Evolutionary conservation across 495 filamentous ascomycete genomes (phyloP), one percentile per base, ranked within the genome.

Genomic region (Neurospora sp.): DNA sequence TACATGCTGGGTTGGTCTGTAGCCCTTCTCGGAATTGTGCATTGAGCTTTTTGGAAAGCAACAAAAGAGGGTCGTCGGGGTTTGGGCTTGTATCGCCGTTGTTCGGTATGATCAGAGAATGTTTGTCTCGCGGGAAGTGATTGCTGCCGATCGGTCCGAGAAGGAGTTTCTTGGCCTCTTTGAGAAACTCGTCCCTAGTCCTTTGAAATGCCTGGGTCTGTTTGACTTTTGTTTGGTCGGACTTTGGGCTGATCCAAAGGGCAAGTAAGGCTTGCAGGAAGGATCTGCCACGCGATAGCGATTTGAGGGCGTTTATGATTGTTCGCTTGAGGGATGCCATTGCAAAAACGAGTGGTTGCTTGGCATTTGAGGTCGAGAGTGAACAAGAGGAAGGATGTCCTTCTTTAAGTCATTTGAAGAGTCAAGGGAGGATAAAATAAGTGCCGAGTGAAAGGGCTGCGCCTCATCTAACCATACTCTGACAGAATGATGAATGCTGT

Each of bases 221-320:
- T 11, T 54, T 31, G 27, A 35, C 41, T 69, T 74, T 75, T 41
- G 20, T 42, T 10, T 71, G 66, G 41, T 81, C 75, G 23, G 82
- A 70, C 54, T 78, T 76, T 31, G 82, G 84, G 42, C 80, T 82
- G 48, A 85, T 23, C 86, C 86, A 88, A 71, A 84, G 84, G 70
- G 83, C 80, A 40, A 88, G 78, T 16, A 88, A 77, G 38, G 84
- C 83, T 73, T 85, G 83, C n/a, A 88, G 75, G 72, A 88, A 78
- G 23, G 85, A 85, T 77, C 83, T 85, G 72, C 85, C 86, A 59
- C 86, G 82, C 39, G 87, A 78, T 59, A 88, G 81, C 72, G 85
- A 85, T 81, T 84, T 84, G 79, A 79, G 75, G 71, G 83, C 84
- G 72, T 84, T 79, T 48, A 84, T 69, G 70, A 85, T 72, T 48